Percentiles rank a stretch among this genome's conserved stretches.
phyloP scores from a whole-genome alignment of 2,329 filamentous ascomycete species.

The Penicillium janthinellum region DNA sequence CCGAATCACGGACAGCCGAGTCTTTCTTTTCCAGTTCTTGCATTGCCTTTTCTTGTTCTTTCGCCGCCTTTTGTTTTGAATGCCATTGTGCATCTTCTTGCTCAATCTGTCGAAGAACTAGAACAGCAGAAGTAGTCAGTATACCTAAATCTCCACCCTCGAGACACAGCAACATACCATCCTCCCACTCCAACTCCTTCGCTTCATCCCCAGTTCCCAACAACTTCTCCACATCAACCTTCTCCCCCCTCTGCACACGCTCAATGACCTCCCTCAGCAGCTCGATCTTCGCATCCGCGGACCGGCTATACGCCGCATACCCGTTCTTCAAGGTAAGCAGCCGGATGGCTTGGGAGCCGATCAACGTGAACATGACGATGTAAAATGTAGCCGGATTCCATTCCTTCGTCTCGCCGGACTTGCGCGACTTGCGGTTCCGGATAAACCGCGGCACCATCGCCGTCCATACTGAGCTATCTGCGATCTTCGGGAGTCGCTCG shows the following conservation, averaged over 20 bases:
- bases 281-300: conserved; percentile 76
- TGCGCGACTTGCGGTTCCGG: conserved; percentile 40
- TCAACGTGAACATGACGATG: conserved; percentile 78
- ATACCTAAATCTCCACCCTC: background rate
- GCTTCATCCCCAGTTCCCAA: conserved; percentile 76
- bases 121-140: conserved; percentile 12
- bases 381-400: conserved; percentile 84
- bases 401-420: conserved; percentile 55
- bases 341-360: conserved; percentile 94
- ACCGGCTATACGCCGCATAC: conserved; percentile 69
- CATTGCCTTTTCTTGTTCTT: conserved; percentile 14
- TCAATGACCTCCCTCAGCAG: conserved; percentile 67
- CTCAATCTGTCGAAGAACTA: conserved; percentile 45
- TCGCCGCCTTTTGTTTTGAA: conserved; percentile 24
- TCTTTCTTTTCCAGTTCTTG: conserved; percentile 18
- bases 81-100: conserved; percentile 44
- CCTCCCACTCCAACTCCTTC: conserved; percentile 84
- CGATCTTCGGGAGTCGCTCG: conserved; percentile 45
- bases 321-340: conserved; percentile 81
- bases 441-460: conserved; percentile 65
- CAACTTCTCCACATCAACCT: conserved; percentile 80
- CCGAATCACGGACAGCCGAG: conserved; percentile 16
- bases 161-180: conserved; percentile 58
- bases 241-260: conserved; percentile 50
- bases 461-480: conserved; percentile 67